phyloP scores from a whole-genome alignment of 164 flowering plant genomes.

The Dillenia suffruticosa region DNA sequence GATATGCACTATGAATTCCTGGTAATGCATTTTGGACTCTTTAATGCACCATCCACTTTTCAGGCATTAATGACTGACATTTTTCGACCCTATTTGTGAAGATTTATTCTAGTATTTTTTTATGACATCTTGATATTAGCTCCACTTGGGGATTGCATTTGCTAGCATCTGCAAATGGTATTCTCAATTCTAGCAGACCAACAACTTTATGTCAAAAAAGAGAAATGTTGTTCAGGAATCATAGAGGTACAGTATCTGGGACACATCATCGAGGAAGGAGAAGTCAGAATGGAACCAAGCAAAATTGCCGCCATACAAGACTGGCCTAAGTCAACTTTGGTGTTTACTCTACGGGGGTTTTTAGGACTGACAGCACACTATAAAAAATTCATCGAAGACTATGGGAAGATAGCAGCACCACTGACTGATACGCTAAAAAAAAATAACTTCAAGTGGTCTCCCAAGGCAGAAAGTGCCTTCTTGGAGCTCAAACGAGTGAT shows the following conservation, averaged over 20 bases:
- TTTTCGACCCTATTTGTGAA: too few species aligned
- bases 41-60: too few species aligned
- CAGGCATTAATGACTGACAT: too few species aligned
- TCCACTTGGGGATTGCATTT: too few species aligned
- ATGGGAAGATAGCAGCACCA: background rate
- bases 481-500: background rate
- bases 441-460: background rate
- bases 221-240: background rate
- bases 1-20: background rate
- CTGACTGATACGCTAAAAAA: background rate
- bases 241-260: background rate
- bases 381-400: background rate
- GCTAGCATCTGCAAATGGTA: too few species aligned
- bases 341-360: background rate
- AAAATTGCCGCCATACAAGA: background rate
- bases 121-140: background rate
- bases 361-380: background rate
- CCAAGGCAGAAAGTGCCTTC: background rate
- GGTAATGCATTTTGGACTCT: background rate
- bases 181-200: too few species aligned
- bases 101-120: background rate
- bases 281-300: background rate
- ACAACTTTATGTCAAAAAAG: background rate
- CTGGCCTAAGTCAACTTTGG: background rate
- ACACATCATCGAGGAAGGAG: background rate